These are phyloP conservation scores for Syzygium aromaticum DNA, from an alignment of 345 rosid species.

Conservation along the genomic window DNA sequence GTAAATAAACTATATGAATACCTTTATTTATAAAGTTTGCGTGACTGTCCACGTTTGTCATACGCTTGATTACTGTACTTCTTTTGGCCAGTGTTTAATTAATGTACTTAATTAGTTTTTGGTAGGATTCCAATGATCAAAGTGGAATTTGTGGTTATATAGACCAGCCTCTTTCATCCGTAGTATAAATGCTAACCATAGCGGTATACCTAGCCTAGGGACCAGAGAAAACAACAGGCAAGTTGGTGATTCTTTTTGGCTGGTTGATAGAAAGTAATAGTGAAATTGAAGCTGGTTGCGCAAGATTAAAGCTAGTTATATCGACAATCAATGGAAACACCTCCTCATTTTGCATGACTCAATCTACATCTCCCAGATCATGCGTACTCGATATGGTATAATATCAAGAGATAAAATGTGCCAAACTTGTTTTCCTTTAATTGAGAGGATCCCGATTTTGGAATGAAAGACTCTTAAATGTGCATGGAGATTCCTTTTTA, in stretches of 20 bases:
- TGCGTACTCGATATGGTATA: not conserved
- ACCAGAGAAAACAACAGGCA: not conserved
- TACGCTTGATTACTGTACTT: not conserved
- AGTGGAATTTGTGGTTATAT: not conserved
- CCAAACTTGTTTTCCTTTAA: not conserved
- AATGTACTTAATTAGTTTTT: not conserved
- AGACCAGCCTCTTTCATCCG: not conserved
- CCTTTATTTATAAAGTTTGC: not conserved
- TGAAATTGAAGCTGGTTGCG: not conserved
- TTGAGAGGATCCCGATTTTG: not conserved
- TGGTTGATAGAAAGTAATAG: not conserved
- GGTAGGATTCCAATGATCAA: not conserved
- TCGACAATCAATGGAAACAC: not conserved
- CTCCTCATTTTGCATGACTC: not conserved
- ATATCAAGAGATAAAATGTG: not conserved
- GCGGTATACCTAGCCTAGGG: not conserved
- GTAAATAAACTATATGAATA: not conserved
- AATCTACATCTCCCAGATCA: not conserved
- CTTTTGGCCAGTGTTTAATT: not conserved
- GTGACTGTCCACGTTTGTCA: not conserved
- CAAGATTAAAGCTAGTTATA: not conserved
- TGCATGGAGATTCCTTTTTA: not conserved
- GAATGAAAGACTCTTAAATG: not conserved
- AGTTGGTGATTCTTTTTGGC: not conserved
- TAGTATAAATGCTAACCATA: not conserved